Base-by-base conservation (phyloP, 2,329 filamentous ascomycete species). In the Colletotrichum euphorbiae region DNA sequence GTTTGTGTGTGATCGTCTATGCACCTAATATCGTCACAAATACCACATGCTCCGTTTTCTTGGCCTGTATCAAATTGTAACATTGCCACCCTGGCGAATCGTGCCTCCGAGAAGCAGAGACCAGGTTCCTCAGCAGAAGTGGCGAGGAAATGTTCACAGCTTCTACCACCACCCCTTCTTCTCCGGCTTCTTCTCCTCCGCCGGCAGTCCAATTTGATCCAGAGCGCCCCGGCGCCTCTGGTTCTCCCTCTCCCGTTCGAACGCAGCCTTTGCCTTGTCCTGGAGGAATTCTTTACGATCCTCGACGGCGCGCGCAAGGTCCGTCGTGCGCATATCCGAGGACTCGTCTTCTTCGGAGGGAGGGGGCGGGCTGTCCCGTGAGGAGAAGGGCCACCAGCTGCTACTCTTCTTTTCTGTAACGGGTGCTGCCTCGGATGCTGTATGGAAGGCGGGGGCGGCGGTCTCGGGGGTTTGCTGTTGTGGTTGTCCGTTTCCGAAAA, bases 151-250 rank as follows among this genome's bases (percentile, higher is more conserved):
- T 7, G 4, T 1, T 28, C 28, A 28, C 28, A 8, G 2, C 46
- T 51, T 52, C 71, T 57, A 85, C 62, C 77, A 74, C 81, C 84
- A 84, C 21, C 83, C 79, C 78, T 84, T 86, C 80, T 84, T 85
- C 52, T 77, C 73, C 2, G 75, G 58, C 38, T 74, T 63, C 69
- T 70, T 70, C 42, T 71, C 63, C 61, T 62, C 69, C 57, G 61
- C 72, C 70, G 72, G 74, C 33, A 83, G 73, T 0, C 84, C 85
- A 3, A 87, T 68, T 65, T 82, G 81, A 72, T 88, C 85, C 50
- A 88, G 74, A 56, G 80, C 81, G 2, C 85, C 86, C 19, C 85
- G 85, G 12, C 71, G 76, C 67, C 78, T 78, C 78, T 88, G 84
- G 68, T 83, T 84, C 71, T 84, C 80, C 71, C 80, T 81, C 77